A percentile compares a stretch with the other conserved stretches of the same genome.
Evolutionary conservation across 179 eudicot species (phyloP).

Genomic region (Heliamphora pulchella): DNA sequence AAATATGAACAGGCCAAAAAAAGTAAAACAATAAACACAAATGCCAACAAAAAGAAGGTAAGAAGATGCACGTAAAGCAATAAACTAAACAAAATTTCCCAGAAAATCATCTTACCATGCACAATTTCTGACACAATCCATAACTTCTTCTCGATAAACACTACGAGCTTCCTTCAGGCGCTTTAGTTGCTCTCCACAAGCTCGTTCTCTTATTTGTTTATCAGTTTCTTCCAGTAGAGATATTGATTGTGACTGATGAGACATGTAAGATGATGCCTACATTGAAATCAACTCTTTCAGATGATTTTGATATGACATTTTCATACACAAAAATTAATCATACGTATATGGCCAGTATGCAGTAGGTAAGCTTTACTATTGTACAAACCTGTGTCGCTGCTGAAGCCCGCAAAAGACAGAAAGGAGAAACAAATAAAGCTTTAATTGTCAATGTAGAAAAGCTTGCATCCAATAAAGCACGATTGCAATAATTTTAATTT

Average conservation of each 20-base stretch:
- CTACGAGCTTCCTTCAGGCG: conserved; percentile 84
- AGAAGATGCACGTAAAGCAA: no score
- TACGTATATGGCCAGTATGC: background rate
- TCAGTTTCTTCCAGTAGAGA: conserved; percentile 84
- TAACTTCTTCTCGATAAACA: conserved; percentile 78
- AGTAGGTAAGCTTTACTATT: background rate
- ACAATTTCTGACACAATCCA: conserved; percentile 70
- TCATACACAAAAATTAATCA: conserved; percentile 6
- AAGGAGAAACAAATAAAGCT: conserved; percentile 2
- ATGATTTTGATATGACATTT: background rate
- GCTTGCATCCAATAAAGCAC: background rate
- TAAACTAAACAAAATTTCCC: background rate
- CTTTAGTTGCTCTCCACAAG: conserved; percentile 63
- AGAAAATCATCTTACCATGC: conserved; percentile 55
- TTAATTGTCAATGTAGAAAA: background rate
- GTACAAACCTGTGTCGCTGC: background rate
- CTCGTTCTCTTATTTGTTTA: conserved; percentile 72
- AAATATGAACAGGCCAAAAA: conserved; percentile 3
- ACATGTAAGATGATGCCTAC: conserved; percentile 85
- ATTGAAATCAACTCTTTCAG: conserved; percentile 15
- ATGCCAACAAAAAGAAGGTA: background rate
- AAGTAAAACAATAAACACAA: background rate
- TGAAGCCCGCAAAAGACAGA: background rate
- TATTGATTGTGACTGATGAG: conserved; percentile 76
- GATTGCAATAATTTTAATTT: background rate